Evolutionary conservation across 75 land plant species (phyloP).

Genomic region (Gnetum montanum): DNA sequence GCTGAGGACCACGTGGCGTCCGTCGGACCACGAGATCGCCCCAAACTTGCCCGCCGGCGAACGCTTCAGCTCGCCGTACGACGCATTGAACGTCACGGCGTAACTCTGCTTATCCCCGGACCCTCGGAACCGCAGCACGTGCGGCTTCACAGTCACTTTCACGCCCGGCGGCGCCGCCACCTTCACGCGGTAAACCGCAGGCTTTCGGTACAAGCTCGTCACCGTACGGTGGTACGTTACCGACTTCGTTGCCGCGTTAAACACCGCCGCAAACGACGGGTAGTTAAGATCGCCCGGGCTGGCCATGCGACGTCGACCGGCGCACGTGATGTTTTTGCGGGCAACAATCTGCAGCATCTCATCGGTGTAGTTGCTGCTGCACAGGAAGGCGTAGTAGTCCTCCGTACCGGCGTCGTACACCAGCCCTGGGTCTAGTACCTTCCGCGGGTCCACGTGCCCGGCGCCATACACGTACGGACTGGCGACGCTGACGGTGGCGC

Average conservation of each 20-base stretch:
- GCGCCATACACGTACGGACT: conserved; percentile 37
- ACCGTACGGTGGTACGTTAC: no score
- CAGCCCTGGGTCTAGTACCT: no score
- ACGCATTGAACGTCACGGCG: conserved; percentile 47
- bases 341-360: conserved; percentile 20
- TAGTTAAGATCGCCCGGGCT: no score
- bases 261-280: no score
- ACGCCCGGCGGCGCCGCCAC: conserved; percentile 38
- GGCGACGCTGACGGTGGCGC: conserved; percentile 23
- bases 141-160: conserved; percentile 34
- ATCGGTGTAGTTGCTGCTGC: conserved; percentile 30
- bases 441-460: conserved; percentile 53
- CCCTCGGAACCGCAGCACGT: conserved; percentile 26
- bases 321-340: conserved; percentile 21
- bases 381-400: conserved; percentile 63
- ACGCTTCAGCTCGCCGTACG: no score
- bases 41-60: no score
- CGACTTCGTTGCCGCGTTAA: conserved; percentile 62
- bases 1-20: conserved; percentile 40
- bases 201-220: conserved; percentile 17
- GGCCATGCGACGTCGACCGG: conserved; percentile 15
- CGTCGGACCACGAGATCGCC: conserved; percentile 37
- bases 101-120: no score
- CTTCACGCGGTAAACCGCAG: conserved; percentile 26
- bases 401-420: conserved; percentile 23